These are phyloP conservation scores for Bacidia gigantensis DNA, from an alignment of 495 filamentous ascomycete genomes.

Conservation along the genomic window DNA sequence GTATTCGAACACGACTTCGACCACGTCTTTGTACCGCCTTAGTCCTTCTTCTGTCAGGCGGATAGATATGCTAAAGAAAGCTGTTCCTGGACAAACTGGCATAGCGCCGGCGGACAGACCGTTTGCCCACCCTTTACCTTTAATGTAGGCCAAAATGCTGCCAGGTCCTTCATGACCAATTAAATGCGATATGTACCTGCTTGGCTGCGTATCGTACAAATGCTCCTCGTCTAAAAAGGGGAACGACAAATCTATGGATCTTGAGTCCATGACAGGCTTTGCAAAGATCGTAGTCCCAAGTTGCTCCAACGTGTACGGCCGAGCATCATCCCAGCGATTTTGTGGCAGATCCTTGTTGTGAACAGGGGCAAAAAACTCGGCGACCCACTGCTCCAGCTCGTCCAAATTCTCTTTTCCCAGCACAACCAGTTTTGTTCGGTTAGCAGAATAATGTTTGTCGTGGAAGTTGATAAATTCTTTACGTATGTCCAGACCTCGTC, in stretches of 20 bases:
- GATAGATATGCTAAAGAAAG: conserved; percentile 68
- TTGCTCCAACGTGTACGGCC: conserved; percentile 52
- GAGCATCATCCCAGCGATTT: conserved; percentile 66
- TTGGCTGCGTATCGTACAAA: conserved; percentile 70
- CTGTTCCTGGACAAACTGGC: conserved; percentile 66
- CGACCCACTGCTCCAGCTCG: conserved; percentile 75
- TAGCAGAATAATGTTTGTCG: conserved; percentile 82
- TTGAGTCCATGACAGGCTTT: conserved; percentile 90
- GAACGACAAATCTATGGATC: conserved; percentile 74
- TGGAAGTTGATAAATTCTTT: conserved; percentile 94
- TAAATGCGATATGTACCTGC: conserved; percentile 80
- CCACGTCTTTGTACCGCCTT: conserved; percentile 73
- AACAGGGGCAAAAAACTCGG: conserved; percentile 70
- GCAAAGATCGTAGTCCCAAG: conserved; percentile 76
- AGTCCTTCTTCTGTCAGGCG: conserved; percentile 76
- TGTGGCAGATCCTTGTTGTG: conserved; percentile 72
- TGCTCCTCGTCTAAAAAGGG: conserved; percentile 81
- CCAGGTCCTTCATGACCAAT: conserved; percentile 96
- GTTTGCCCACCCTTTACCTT: conserved; percentile 92
- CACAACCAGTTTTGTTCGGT: conserved; percentile 89
- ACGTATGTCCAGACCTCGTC: conserved; percentile 72
- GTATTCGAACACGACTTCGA: conserved; percentile 87
- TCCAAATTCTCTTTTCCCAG: conserved; percentile 82
- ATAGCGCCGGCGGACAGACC: conserved; percentile 66
- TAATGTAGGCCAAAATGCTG: conserved; percentile 89